Evolutionary conservation across 2,329 filamentous ascomycete genomes (phyloP).

Genomic region (Ophiocordyceps polyrhachis-furcata): DNA sequence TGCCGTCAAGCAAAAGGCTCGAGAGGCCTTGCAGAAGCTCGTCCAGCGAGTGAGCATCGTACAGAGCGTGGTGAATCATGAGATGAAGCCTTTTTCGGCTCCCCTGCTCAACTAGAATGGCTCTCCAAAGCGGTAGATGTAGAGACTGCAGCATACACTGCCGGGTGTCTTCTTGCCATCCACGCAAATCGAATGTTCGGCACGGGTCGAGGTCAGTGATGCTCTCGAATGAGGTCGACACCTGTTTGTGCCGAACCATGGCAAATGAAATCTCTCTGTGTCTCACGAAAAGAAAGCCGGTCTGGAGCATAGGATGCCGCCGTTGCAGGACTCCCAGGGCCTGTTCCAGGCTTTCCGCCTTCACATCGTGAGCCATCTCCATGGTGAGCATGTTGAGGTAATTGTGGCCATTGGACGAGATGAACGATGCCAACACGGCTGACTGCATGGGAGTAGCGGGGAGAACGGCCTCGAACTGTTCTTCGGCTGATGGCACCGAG

Average conservation of each 20-base stretch:
- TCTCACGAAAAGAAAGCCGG: constrained; percentile 48
- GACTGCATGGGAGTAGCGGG: constrained; percentile 68
- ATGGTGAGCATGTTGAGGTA: constrained; percentile 62
- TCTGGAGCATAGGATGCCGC: constrained; percentile 54
- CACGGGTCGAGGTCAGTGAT: not conserved
- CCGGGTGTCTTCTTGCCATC: constrained; percentile 19
- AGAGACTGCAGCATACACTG: constrained; percentile 16
- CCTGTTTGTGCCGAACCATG: constrained; percentile 44
- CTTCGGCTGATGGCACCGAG: constrained; percentile 5
- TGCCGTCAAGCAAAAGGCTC: constrained; percentile 7
- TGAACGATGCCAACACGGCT: constrained; percentile 60
- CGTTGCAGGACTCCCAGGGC: constrained; percentile 41
- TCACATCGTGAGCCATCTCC: constrained; percentile 21
- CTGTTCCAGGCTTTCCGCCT: constrained; percentile 20
- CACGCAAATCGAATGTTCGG: constrained; percentile 10
- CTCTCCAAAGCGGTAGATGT: constrained; percentile 42
- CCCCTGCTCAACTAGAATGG: constrained; percentile 25
- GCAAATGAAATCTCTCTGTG: constrained; percentile 45
- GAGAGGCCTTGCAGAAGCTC: constrained; percentile 42
- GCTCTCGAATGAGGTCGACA: constrained; percentile 2
- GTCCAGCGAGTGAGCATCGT: constrained; percentile 61
- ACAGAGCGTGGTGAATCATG: constrained; percentile 60
- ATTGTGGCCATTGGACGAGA: constrained; percentile 43
- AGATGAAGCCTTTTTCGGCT: constrained; percentile 20
- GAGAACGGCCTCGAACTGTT: constrained; percentile 35